Evolutionary conservation across 495 filamentous ascomycete genomes (phyloP), one percentile per base, ranked within the genome.

Genomic region (Neurospora sp.): DNA sequence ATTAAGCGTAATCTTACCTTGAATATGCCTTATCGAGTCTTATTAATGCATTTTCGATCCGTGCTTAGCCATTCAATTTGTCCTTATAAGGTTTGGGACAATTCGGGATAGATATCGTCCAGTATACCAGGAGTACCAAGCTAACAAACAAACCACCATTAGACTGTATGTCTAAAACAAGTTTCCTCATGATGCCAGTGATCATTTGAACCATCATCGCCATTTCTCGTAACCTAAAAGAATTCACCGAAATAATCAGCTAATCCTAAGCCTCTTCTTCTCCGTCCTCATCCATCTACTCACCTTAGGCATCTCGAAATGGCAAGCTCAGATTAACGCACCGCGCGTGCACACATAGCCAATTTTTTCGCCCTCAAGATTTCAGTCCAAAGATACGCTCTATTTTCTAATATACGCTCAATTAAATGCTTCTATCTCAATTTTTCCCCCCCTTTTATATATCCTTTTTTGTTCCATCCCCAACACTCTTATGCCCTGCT

Each of bases 401-500:
- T 61, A 31, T 31, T 27, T 27, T 27, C 27, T 2, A 27, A 2
- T 2, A 27, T 61, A 61, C 10, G 22, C 22, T 61, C 22, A 17
- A 35, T 31, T 61, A 35, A 31, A 61, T 40, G 27, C 3, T 68
- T 44, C 17, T 20, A 8, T 14, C 8, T 22, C 72, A 31, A 61
- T n/a, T 22, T 22, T 22, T 22, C 0, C 20, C 20, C 20, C 20
- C n/a, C 45, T 40, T 69, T 70, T 68, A 14, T 53, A 14, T 53
- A n/a, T 65, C n/a, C 41, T 31, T 14, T 40, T 71, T 27, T 40
- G 40, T 22, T 41, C 38, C 35, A 22, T 5, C 31, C 41, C 10
- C 14, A n/a, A 39, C 10, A 35, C 20, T 3, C 27, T 68, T 22
- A 40, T 16, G 35, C 31, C 70, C 74, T 80, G 68, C 71, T 77